These are phyloP conservation scores for Pseudotsuga menziesii DNA, from an alignment of 75 land plant species.

Conservation along the genomic window DNA sequence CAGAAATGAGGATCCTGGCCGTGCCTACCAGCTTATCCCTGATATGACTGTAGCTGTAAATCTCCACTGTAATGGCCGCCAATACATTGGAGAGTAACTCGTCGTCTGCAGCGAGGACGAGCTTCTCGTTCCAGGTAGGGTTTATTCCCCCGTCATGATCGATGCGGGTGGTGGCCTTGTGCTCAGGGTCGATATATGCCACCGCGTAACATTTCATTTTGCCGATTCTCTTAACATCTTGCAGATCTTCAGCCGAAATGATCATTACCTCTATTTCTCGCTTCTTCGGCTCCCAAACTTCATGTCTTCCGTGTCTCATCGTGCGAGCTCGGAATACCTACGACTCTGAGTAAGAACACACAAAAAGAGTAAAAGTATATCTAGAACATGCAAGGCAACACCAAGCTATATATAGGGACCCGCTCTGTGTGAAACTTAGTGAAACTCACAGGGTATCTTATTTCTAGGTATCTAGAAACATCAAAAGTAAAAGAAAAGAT, in stretches of 20 bases:
- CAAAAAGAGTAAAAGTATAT: too few relatives aligned
- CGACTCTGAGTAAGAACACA: too few relatives aligned
- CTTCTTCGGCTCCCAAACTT: not conserved
- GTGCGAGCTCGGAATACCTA: too few relatives aligned
- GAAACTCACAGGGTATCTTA: too few relatives aligned
- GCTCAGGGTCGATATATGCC: conserved; percentile 22
- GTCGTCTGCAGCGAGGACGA: conserved; percentile 15
- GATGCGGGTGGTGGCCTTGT: conserved; percentile 19
- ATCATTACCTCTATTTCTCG: conserved; percentile 26
- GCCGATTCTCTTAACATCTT: conserved; percentile 29
- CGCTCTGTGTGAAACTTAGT: too few relatives aligned
- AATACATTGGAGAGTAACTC: not conserved
- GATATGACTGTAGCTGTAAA: conserved; percentile 19
- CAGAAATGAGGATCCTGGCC: conserved; percentile 25
- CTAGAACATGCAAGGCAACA: too few relatives aligned
- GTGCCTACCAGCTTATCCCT: conserved; percentile 18
- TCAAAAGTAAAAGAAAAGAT: too few relatives aligned
- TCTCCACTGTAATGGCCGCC: conserved; percentile 25
- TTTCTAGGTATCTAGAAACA: too few relatives aligned
- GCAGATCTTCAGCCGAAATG: conserved; percentile 32
- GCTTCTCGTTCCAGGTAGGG: conserved; percentile 35
- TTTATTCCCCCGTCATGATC: conserved; percentile 26
- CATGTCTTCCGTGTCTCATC: not conserved
- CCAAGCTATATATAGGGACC: too few relatives aligned
- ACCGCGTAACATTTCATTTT: conserved; percentile 30